Evolutionary conservation across 2,329 filamentous ascomycete species (phyloP).

Genomic region (Penicillium hesseltinei): DNA sequence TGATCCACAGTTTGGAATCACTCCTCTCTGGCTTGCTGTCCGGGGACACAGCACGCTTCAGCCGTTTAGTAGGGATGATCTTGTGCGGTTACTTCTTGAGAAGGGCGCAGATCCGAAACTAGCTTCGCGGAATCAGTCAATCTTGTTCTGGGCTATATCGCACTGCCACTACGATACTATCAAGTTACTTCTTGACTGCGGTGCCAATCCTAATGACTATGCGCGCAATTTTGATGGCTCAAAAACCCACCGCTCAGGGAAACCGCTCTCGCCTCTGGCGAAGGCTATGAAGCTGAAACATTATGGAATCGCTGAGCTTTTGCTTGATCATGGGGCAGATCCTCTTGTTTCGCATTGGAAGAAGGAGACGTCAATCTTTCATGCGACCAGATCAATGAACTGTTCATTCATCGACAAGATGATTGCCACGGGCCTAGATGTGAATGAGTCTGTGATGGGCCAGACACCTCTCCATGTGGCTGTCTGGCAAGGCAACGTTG

Average conservation of each 20-base stretch:
- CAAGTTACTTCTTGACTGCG: not conserved
- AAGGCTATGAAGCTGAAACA: not conserved
- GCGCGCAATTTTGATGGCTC: not conserved
- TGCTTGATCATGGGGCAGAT: not conserved
- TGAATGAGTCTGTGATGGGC: not conserved
- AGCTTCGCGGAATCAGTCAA: not conserved
- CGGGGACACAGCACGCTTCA: not conserved
- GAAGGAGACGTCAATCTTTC: not conserved
- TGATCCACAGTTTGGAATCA: not conserved
- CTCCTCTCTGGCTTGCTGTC: slow-evolving; percentile 3
- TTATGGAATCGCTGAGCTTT: not conserved
- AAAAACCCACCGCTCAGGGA: not conserved
- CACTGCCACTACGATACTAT: not conserved
- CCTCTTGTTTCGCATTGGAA: not conserved
- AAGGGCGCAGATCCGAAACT: not conserved
- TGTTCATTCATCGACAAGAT: not conserved
- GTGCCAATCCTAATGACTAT: slow-evolving; percentile 1
- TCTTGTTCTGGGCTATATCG: not conserved
- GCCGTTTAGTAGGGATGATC: not conserved
- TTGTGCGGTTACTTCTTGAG: not conserved
- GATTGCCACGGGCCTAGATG: not conserved
- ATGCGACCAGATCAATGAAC: not conserved
- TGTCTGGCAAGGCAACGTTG: not conserved
- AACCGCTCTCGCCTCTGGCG: not conserved
- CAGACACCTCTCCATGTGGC: not conserved